Evolutionary conservation across 441 rosid genomes (phyloP).

Genomic region (Codiaeum variegatum): DNA sequence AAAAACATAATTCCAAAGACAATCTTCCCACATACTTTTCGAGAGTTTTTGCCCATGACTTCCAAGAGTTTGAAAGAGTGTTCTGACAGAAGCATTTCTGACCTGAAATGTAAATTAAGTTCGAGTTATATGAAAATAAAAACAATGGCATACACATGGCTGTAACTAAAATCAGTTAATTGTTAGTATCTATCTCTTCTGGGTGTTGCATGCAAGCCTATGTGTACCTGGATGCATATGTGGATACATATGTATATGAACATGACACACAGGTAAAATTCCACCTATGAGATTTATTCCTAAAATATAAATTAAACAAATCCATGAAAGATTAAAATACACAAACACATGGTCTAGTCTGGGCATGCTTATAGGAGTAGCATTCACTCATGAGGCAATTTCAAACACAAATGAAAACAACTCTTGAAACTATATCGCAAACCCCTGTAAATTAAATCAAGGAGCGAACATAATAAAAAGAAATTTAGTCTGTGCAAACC

Average conservation of each 20-base stretch:
- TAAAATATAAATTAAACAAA: not conserved
- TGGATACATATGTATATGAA: not conserved
- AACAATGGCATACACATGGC: not conserved
- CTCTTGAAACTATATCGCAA: too few species aligned
- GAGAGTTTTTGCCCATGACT: constrained; percentile 97
- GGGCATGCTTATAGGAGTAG: not conserved
- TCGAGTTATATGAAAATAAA: constrained; percentile 9
- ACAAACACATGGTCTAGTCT: not conserved
- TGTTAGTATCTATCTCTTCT: not conserved
- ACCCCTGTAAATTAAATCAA: too few species aligned
- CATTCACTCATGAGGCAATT: not conserved
- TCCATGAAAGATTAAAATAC: not conserved
- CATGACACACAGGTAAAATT: not conserved
- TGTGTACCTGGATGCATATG: not conserved
- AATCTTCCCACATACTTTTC: constrained; percentile 94
- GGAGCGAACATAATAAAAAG: not conserved
- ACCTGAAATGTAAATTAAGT: constrained; percentile 47
- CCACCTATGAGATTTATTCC: constrained; percentile 7
- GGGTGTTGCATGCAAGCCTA: not conserved
- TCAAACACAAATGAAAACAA: not conserved
- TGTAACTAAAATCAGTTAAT: not conserved
- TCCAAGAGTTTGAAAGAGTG: constrained; percentile 92
- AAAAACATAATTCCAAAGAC: constrained; percentile 94
- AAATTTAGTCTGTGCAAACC: not conserved
- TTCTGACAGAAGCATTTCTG: constrained; percentile 96